Percentiles rank a stretch among this genome's conserved stretches.
phyloP scores from a whole-genome alignment of 1,284 basidiomycete genomes.

The Cryptococcus deneoformans region DNA sequence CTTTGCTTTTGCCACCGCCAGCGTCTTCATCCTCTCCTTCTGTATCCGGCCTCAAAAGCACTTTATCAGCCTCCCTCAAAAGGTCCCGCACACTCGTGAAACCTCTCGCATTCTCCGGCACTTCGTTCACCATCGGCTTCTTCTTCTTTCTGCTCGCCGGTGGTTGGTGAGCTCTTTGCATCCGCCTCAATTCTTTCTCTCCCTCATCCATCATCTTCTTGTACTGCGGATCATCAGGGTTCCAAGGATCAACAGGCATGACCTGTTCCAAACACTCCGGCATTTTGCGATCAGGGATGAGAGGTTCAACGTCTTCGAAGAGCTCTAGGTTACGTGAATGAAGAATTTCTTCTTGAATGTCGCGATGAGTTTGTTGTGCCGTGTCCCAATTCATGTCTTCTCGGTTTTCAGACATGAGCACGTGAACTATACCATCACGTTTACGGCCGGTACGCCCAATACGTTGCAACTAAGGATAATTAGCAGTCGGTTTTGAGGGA shows the following conservation, averaged over 20 bases:
- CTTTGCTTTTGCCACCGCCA: conserved; percentile 1
- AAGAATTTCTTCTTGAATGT: conserved; percentile 85
- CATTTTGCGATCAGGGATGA: conserved; percentile 74
- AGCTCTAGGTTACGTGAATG: conserved; percentile 84
- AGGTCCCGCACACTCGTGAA: conserved; percentile 46
- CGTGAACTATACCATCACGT: conserved; percentile 83
- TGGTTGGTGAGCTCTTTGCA: conserved; percentile 10
- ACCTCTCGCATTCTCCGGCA: conserved; percentile 45
- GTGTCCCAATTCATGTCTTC: conserved; percentile 92
- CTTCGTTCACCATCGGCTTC: conserved; percentile 27
- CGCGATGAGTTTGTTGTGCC: conserved; percentile 81
- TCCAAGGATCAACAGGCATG: conserved; percentile 57
- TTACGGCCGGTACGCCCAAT: conserved; percentile 95
- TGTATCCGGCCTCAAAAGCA: conserved; percentile 4
- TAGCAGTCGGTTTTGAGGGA: neutral
- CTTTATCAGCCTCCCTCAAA: conserved; percentile 22
- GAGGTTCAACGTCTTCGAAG: conserved; percentile 83
- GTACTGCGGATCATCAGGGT: conserved; percentile 35
- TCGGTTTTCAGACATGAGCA: conserved; percentile 85
- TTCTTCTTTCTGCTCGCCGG: conserved; percentile 17
- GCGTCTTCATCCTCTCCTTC: conserved; percentile 20
- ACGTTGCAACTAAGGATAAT: conserved; percentile 73
- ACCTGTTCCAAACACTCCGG: conserved; percentile 75
- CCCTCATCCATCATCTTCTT: conserved; percentile 19
- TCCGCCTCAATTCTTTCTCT: conserved; percentile 11